phyloP scores from a whole-genome alignment of 2,329 filamentous ascomycete genomes.

The Epichloe sp. region DNA sequence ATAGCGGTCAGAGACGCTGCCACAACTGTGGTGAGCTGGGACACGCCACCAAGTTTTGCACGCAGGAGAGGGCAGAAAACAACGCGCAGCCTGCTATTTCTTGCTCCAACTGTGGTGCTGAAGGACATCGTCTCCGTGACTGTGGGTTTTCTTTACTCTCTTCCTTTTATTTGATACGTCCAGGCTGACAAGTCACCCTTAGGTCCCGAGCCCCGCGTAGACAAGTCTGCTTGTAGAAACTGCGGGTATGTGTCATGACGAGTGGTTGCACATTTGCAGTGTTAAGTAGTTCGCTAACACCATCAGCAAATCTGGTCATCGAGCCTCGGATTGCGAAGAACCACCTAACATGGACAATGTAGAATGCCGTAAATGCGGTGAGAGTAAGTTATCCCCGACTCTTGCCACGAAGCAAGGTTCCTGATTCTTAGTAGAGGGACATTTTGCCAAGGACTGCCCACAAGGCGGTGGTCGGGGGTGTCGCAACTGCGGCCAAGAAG shows the following conservation, averaged over 20 bases:
- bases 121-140: conserved; percentile 56
- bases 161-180: not conserved
- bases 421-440: conserved; percentile 32
- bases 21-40: conserved; percentile 51
- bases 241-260: conserved; percentile 35
- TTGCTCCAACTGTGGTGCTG: conserved; percentile 52
- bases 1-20: conserved; percentile 47
- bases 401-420: not conserved
- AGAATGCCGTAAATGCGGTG: conserved; percentile 52
- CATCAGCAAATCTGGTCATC: conserved; percentile 36
- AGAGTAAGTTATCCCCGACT: conserved; percentile 31
- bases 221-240: conserved; percentile 56
- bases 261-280: not conserved
- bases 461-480: conserved; percentile 41
- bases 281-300: not conserved
- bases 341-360: conserved; percentile 49
- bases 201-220: conserved; percentile 47
- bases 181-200: conserved; percentile 4
- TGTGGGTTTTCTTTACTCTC: conserved; percentile 33
- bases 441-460: conserved; percentile 52
- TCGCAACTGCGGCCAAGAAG: conserved; percentile 51
- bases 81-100: conserved; percentile 32
- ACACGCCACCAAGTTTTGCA: conserved; percentile 47
- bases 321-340: conserved; percentile 37
- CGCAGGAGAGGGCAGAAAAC: conserved; percentile 40